These are phyloP conservation scores for Trametes sanguinea DNA, from an alignment of 768 basidiomycete species.

Conservation along the genomic window DNA sequence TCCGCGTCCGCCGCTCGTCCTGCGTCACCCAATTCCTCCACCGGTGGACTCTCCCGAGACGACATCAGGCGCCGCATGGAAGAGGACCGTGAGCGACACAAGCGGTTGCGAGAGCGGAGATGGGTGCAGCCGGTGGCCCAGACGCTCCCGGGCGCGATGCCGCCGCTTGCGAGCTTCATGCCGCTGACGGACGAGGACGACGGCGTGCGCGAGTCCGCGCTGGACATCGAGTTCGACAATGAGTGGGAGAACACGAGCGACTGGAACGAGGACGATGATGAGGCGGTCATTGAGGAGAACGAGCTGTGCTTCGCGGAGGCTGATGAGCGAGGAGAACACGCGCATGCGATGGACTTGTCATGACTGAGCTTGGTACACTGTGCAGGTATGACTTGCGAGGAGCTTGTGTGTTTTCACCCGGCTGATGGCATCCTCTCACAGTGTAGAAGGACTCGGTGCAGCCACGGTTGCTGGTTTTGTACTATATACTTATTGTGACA, in stretches of 20 bases:
- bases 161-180: constrained; percentile 57
- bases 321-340: constrained; percentile 40
- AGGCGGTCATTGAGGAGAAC: constrained; percentile 71
- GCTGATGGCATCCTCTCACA: too few relatives aligned
- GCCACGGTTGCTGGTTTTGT: too few relatives aligned
- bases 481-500: too few relatives aligned
- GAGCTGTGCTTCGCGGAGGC: constrained; percentile 62
- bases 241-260: constrained; percentile 90
- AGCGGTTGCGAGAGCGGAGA: constrained; percentile 84
- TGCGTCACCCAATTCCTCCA: constrained; percentile 28
- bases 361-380: not conserved
- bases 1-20: constrained; percentile 26
- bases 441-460: too few relatives aligned
- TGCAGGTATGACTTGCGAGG: not conserved
- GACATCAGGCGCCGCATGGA: constrained; percentile 87
- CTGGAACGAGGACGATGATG: constrained; percentile 89
- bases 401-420: too few relatives aligned
- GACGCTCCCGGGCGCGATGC: constrained; percentile 42
- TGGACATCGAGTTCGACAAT: constrained; percentile 87
- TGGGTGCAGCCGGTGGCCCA: constrained; percentile 85
- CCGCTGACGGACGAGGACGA: constrained; percentile 54
- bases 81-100: constrained; percentile 90
- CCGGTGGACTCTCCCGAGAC: constrained; percentile 34
- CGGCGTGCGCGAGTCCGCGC: constrained; percentile 58
- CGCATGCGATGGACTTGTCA: constrained; percentile 42